Evolutionary conservation across 2,329 filamentous ascomycete species (phyloP), one percentile per base, ranked within the genome.

Genomic region (Aureobasidium sp.): DNA sequence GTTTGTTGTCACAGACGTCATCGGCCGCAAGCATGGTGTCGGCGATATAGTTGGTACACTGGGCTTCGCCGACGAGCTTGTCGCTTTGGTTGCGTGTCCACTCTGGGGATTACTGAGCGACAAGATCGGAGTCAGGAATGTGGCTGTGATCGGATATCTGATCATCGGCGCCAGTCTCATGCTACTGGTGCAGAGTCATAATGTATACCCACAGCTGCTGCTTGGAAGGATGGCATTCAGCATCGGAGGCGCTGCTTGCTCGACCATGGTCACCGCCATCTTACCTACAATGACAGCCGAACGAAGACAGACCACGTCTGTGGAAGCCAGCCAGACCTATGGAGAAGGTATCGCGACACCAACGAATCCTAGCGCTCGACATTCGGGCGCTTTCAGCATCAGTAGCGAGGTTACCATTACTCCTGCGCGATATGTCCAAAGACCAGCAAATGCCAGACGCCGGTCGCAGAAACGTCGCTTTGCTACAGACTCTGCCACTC

Each of bases 241-340:
- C 67, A 69, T 97, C 20, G 94, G 94, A 27, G 94, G 49, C 9
- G 91, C 92, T n/a, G 94, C 93, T 25, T 80, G 78, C 39, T 75
- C 91, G 15, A 97, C 94, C 1, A 99, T 99, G 94, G 94, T 99
- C 22, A 97, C 94, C 9, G 94, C 94, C 3, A 91, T 96, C 49
- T 80, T 99, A 27, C 94, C 94, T 1, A 87, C 81, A 31, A 85
- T 88, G 75, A 84, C 84, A 12, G 69, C 69, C 15, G 64, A 68
- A 34, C 65, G 63, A 34, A 60, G 51, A 25, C 39, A 49, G 6
- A 22, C 9, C 2, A 36, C 22, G 4, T 4, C 45, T 15, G 15
- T 45, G 6, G 31, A 63, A 67, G 45, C 63, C 65, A 8, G 67
- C 64, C 5, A 65, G 65, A 45, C 37, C 67, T 31, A 64, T 65